Conservation (phyloP, 1,284 basidiomycete species). For the Pascua guehoae region DNA sequence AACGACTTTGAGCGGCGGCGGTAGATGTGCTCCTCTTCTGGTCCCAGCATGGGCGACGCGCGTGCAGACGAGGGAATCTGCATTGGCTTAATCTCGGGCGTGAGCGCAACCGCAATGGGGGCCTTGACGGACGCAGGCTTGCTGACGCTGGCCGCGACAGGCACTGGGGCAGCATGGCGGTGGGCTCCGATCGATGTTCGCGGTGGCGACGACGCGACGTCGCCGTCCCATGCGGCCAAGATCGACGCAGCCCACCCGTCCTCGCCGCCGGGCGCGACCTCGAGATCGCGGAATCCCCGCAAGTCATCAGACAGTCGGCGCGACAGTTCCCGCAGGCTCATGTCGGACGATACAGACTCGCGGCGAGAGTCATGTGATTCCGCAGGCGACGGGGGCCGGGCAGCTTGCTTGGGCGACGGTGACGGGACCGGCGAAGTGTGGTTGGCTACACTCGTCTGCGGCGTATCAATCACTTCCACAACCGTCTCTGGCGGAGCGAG, state of each 20-base stretch:
- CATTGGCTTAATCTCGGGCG: too few relatives aligned
- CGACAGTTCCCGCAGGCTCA: background rate
- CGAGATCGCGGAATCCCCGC: conserved; percentile 29
- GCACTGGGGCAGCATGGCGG: background rate
- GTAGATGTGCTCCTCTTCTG: background rate
- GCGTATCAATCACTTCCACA: background rate
- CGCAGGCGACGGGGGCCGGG: too few relatives aligned
- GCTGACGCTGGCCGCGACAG: background rate
- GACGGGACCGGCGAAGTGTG: too few relatives aligned
- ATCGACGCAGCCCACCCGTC: conserved; percentile 35
- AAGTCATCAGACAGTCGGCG: conserved; percentile 36
- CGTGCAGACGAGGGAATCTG: background rate
- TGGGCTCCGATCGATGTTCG: background rate
- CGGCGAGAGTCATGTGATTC: too few relatives aligned
- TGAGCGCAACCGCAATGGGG: too few relatives aligned
- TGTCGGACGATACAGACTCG: too few relatives aligned
- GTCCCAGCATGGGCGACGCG: background rate
- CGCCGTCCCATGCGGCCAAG: conserved; percentile 21
- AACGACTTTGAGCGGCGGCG: conserved; percentile 8
- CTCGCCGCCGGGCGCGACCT: conserved; percentile 18
- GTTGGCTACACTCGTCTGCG: too few relatives aligned
- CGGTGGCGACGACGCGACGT: background rate
- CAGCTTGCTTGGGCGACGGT: too few relatives aligned
- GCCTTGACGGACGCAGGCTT: background rate
- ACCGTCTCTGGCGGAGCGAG: background rate